Evolutionary conservation across 495 filamentous ascomycete genomes (phyloP), one percentile per base, ranked within the genome.

Genomic region (Aspergillus steynii): DNA sequence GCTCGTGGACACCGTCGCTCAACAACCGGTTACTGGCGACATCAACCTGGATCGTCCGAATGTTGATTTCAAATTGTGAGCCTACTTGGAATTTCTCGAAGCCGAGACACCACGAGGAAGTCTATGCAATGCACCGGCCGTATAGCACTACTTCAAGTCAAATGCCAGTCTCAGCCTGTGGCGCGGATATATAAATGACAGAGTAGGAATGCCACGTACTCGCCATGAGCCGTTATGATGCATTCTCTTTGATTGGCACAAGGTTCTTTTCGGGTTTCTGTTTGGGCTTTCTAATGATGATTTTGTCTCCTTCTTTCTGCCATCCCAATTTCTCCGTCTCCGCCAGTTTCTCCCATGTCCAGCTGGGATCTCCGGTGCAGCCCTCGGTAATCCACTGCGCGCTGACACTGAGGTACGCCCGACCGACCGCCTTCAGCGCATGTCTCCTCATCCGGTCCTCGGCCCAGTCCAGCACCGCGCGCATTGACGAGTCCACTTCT

Each of bases 381-480:
- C 73, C 74, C 53, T 71, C 67, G 56, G 77, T 56, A 28, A 84
- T 66, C 76, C 78, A 84, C 15, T 58, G 65, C 57, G 84, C 70
- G 62, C 90, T 86, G 10, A 90, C 84, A 48, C 71, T 87, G 62
- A 97, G 76, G 73, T 99, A 99, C 12, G 86, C 83, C 73, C 87
- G 83, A 10, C 92, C 91, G 49, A 97, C 83, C 64, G 92, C 92
- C 75, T 92, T 92, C 59, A 98, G 77, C 58, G 92, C 85, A 61
- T 90, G 87, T 64, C 78, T 79, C 63, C 86, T 81, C 65, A 97
- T 79, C 54, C 82, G 76, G 27, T 85, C 83, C 61, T 90, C 89
- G 5, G 90, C 89, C 77, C 83, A 91, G 65, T 92, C 90, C 82
- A 97, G 88, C 37, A 99, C 70, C 50, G 85, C 82, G 5, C 84